Evolutionary conservation across 768 basidiomycete genomes (phyloP), one percentile per base, ranked within the genome.

Genomic region (Suillus lakei): DNA sequence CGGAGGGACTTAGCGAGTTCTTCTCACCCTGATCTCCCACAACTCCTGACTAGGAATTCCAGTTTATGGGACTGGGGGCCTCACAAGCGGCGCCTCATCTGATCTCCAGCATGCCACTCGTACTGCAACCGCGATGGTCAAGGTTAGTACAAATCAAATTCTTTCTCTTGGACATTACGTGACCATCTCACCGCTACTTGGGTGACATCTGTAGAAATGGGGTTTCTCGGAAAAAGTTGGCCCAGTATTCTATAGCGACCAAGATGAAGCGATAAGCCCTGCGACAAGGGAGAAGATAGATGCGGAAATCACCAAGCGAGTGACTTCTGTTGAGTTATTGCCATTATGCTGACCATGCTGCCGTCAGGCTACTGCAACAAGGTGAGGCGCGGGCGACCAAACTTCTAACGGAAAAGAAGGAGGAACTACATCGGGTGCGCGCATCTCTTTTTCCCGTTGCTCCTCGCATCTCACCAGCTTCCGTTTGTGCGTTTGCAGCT

Each of bases 41-140:
- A 26, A 66, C 43, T 64, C 63, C 68, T 71, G 64, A 75, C 16
- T 13, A 1, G 1, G 30, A 21, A 60, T 64, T 58, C 18, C 68
- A 95, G 93, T 97, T 66, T 97, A 94, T 73, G 96, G 96, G 5
- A 76, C 85, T 65, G 92, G 96, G 60, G 90, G 92, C 70, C 88
- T 98, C 48, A 94, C 95, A 21, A 96, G 93, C 68, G 97, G 97
- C 26, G 95, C 95, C 56, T 92, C 91, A 63, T 94, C 92, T 67
- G 96, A 99, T 77, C 86, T 99, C 61, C 81, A 81, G 67, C 82
- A 84, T 51, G 98, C 96, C 5, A 98, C 94, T 5, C 76, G 83
- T 55, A 91, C 89, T 21, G 96, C 96, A 10, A 83, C 86, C 6
- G 79, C 84, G 36, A 98, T 98, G 96, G 95, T 98, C 69, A 91